phyloP scores from a whole-genome alignment of 2,329 filamentous ascomycete species.

The Scedosporium minutisporum region DNA sequence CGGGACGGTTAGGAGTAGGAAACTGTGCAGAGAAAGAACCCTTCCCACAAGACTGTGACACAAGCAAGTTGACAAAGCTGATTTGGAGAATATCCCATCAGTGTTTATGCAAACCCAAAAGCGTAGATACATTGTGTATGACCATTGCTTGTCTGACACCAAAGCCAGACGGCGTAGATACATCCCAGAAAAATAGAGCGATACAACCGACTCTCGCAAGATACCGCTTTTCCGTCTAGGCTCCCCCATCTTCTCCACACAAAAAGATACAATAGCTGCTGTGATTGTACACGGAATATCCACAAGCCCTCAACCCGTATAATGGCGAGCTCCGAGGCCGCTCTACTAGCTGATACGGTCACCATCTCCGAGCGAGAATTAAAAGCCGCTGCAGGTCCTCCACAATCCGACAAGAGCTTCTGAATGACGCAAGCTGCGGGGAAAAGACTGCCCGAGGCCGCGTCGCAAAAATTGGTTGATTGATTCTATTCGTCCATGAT shows the following conservation, averaged over 20 bases:
- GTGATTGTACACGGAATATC: background rate
- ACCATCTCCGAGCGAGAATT: background rate
- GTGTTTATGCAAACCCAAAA: background rate
- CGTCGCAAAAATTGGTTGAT: no score
- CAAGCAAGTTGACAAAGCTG: background rate
- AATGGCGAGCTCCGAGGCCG: background rate
- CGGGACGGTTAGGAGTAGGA: no score
- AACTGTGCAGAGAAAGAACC: no score
- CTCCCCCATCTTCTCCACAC: background rate
- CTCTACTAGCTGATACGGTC: background rate
- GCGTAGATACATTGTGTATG: background rate
- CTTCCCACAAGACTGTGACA: background rate
- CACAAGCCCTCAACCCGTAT: background rate
- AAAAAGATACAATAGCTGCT: background rate
- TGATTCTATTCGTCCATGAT: no score
- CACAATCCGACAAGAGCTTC: no score
- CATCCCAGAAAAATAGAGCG: background rate
- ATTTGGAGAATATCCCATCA: background rate
- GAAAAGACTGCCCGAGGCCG: no score
- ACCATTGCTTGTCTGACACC: background rate
- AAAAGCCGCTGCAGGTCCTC: no score
- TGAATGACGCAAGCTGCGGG: no score
- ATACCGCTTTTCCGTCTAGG: background rate
- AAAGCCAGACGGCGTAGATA: background rate
- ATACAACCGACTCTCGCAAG: background rate